Evolutionary conservation across 2,329 filamentous ascomycete genomes (phyloP).

Genomic region (Beauveria australis): DNA sequence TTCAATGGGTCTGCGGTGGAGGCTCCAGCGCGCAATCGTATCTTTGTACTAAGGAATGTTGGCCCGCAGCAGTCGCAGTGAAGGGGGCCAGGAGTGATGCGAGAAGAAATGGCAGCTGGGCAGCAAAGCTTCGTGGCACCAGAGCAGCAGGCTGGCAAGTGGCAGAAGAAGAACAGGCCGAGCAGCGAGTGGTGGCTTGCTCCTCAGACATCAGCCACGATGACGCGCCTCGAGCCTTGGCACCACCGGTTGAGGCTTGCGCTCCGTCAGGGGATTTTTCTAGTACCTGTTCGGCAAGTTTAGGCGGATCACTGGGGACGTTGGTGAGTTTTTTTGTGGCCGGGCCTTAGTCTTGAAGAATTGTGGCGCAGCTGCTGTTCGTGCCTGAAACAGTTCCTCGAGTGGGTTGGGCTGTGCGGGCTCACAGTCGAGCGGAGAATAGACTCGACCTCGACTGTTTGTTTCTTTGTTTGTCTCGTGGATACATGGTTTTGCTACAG

Average conservation of each 20-base stretch:
- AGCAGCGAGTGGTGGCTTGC: neutral
- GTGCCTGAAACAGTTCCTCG: neutral
- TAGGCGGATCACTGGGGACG: neutral
- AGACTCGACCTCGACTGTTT: neutral
- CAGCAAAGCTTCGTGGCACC: constrained; percentile 1
- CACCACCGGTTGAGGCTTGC: neutral
- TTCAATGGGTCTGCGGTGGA: neutral
- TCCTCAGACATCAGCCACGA: constrained; percentile 8
- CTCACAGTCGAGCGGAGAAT: neutral
- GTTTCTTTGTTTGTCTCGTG: neutral
- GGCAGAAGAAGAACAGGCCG: neutral
- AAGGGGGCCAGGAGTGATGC: neutral
- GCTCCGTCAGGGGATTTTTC: neutral
- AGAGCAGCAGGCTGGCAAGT: neutral
- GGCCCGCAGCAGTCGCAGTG: neutral
- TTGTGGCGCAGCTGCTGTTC: neutral
- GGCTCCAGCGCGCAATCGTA: neutral
- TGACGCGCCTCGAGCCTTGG: constrained; percentile 4
- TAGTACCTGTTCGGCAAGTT: neutral
- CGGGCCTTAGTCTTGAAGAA: neutral
- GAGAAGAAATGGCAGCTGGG: neutral
- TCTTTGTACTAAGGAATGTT: neutral
- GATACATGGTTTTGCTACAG: too few species aligned
- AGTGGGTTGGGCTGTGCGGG: neutral
- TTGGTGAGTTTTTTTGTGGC: too few species aligned